Conservation (phyloP, 805 yeast genomes). For the Candida coquimbonensis region DNA sequence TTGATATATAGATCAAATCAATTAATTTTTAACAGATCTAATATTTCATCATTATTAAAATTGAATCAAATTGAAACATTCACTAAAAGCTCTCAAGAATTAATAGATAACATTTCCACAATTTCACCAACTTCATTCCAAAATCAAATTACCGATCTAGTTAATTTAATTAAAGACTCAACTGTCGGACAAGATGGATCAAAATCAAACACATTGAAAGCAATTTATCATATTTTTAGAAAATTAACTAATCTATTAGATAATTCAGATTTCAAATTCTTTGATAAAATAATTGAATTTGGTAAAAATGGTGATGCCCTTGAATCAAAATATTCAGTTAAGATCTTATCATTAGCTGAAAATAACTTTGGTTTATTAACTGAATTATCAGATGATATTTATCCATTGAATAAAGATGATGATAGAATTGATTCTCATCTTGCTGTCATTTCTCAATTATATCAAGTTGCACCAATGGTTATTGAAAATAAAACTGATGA, state of each 20-base stretch:
- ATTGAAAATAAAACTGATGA: conserved; percentile 50
- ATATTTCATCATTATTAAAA: conserved; percentile 46
- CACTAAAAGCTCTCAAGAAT: conserved; percentile 36
- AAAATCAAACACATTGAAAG: conserved; percentile 38
- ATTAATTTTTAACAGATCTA: conserved; percentile 58
- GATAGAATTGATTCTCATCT: conserved; percentile 46
- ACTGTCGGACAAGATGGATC: conserved; percentile 17
- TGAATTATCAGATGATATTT: conserved; percentile 33
- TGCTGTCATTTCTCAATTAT: conserved; percentile 53
- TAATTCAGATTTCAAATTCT: conserved; percentile 33
- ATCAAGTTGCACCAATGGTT: conserved; percentile 38
- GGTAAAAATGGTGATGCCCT: conserved; percentile 46
- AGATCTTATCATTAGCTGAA: conserved; percentile 43
- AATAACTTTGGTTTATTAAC: conserved; percentile 34
- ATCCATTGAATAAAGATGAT: conserved; percentile 41
- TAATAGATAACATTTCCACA: conserved; percentile 52
- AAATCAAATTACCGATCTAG: conserved; percentile 47
- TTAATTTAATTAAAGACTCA: conserved; percentile 29
- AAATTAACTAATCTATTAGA: conserved; percentile 43
- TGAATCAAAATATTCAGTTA: conserved; percentile 61
- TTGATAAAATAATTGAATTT: conserved; percentile 37
- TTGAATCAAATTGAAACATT: conserved; percentile 26
- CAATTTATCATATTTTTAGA: conserved; percentile 52
- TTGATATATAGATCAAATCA: conserved; percentile 56
- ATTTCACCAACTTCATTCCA: conserved; percentile 59